phyloP scores from a whole-genome alignment of 768 basidiomycete species.

The Mycena pura region DNA sequence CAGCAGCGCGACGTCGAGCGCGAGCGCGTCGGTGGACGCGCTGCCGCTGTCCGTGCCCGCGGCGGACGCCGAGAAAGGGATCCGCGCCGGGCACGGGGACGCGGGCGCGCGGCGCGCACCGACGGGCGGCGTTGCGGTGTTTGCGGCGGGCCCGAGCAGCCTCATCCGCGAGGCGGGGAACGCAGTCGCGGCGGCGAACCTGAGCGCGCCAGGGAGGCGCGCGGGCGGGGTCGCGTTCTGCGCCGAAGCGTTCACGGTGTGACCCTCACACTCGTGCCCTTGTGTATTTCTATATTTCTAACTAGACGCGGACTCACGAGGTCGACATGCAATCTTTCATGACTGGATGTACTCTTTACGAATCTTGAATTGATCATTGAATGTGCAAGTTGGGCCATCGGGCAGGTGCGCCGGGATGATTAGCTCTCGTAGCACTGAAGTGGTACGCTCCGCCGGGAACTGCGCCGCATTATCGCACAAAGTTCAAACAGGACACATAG shows the following conservation, averaged over 20 bases:
- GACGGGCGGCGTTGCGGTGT: slow-evolving; percentile 80
- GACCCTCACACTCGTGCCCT: neutral
- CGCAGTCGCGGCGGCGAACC: slow-evolving; percentile 70
- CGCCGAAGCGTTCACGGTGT: slow-evolving; percentile 70
- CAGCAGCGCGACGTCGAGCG: neutral
- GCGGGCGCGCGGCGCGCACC: slow-evolving; percentile 31
- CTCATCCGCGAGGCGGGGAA: slow-evolving; percentile 77
- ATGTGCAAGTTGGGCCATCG: too few relatives aligned
- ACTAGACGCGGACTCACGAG: neutral
- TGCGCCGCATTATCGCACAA: too few relatives aligned
- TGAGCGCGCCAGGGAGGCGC: slow-evolving; percentile 43
- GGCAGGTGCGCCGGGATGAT: too few relatives aligned
- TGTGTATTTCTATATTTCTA: neutral
- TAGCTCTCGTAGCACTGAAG: too few relatives aligned
- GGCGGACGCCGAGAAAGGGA: slow-evolving; percentile 19
- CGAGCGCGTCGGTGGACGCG: neutral
- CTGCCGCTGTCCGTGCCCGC: too few relatives aligned
- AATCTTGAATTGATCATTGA: too few relatives aligned
- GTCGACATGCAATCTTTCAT: neutral
- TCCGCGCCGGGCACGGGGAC: slow-evolving; percentile 22
- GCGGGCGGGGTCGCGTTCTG: slow-evolving; percentile 76
- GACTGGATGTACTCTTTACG: neutral
- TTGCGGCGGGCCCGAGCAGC: slow-evolving; percentile 81
- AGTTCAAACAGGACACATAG: too few relatives aligned
- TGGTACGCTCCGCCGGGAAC: too few relatives aligned